Evolutionary conservation across 208 protist species (phyloP), one percentile per base, ranked within the genome.

Genomic region (Acanthamoeba sp.): DNA sequence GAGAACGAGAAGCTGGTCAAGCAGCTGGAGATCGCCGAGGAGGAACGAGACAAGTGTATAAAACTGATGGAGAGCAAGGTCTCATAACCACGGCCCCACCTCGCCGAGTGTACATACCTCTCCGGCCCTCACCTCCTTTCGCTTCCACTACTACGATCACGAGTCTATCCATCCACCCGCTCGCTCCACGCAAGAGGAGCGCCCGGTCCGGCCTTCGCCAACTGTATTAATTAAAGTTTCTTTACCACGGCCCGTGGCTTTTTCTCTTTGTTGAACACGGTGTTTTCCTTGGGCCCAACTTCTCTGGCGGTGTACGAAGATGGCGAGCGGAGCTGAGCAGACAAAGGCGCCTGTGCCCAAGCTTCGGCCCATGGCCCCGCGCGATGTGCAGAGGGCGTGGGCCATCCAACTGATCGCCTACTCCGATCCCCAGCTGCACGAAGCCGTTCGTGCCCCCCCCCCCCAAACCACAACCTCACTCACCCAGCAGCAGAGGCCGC

Each of bases 1-100:
- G 71, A 80, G 71, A 80, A 80, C 71, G 71, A 80, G 71, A 80
- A 80, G 38, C 71, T 80, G 36, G 71, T 45, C 71, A 80, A 80
- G 38, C 71, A 80, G 71, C 71, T 80, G 18, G 71, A 80, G 36
- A 45, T 80, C 71, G 71, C n/a, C 38, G 71, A 80, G 71, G 71
- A 80, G 38, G 71, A 80, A 45, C 71, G 71, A 7, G 71, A 80
- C 71, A 38, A 48, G 71, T 80, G 71, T 48, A 48, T 80, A 48
- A 80, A 80, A 24, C 71, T 80, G 36, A 24, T 80, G 36, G 71
- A 80, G 38, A 45, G 71, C 38, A 80, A 80, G 71, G n/a, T 80
- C 32, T 80, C 71, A 1, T 80, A 36, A 80, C 71, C 9, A 69
- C 59, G n/a, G 59, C 18, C 59, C 10, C 59, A 66, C 2, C 48